Evolutionary conservation across 148 eudicot genomes (phyloP).

Genomic region (Fallopia convolvulus): DNA sequence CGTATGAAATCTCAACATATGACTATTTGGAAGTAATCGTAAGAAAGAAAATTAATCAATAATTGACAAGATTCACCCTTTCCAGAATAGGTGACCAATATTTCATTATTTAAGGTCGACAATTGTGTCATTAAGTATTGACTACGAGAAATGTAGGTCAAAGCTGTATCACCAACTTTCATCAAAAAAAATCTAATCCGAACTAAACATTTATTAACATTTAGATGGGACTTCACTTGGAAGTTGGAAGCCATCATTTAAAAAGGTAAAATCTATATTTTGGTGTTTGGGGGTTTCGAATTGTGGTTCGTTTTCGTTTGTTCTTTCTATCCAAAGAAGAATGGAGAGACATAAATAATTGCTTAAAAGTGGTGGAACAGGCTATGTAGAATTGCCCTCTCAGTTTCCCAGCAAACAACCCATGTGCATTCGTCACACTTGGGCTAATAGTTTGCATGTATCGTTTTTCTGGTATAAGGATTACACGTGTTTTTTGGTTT

Average conservation of each 20-base stretch:
- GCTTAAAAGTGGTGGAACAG: not conserved
- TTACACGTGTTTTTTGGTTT: not conserved
- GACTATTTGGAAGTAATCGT: not conserved
- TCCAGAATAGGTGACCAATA: not conserved
- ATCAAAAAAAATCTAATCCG: not conserved
- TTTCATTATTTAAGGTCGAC: not conserved
- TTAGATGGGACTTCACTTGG: too few relatives aligned
- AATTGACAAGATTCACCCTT: not conserved
- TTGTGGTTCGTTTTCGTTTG: not conserved
- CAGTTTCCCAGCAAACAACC: not conserved
- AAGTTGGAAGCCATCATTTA: too few relatives aligned
- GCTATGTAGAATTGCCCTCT: not conserved
- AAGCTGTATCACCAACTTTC: not conserved
- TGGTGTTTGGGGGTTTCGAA: too few relatives aligned
- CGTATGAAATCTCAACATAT: not conserved
- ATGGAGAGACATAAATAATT: not conserved
- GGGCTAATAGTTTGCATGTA: not conserved
- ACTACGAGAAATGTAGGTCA: not conserved
- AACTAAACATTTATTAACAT: too few relatives aligned
- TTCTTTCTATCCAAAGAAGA: not conserved
- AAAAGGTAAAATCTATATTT: too few relatives aligned
- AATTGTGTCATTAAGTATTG: not conserved
- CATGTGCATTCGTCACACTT: not conserved
- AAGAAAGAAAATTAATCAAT: not conserved
- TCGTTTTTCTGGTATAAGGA: not conserved